A percentile compares a stretch with the other conserved stretches of the same genome.
Conservation (phyloP, 352 stramenopile species). For the Phytophthora brassicae region DNA sequence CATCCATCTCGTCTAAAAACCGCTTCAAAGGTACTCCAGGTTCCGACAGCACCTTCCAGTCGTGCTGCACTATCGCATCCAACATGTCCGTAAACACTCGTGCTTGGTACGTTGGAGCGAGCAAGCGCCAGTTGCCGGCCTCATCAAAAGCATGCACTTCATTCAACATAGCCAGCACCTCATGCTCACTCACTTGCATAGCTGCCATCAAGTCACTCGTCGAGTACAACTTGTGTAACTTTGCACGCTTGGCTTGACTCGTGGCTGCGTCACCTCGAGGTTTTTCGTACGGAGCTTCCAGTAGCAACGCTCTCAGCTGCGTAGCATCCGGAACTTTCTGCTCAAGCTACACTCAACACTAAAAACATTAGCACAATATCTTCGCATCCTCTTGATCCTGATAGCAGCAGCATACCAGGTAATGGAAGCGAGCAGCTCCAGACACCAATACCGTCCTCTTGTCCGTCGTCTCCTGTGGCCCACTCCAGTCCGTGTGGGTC, state of each 20-base stretch:
- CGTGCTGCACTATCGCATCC: slow-evolving; percentile 70
- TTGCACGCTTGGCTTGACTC: slow-evolving; percentile 43
- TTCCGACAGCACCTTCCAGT: slow-evolving; percentile 54
- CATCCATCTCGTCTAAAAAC: slow-evolving; percentile 39
- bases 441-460: slow-evolving; percentile 47
- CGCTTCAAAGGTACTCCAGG: slow-evolving; percentile 46
- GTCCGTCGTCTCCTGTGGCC: slow-evolving; percentile 19
- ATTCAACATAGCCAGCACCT: slow-evolving; percentile 60
- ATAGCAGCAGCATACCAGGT: slow-evolving; percentile 38
- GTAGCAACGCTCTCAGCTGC: slow-evolving; percentile 59
- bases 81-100: slow-evolving; percentile 74
- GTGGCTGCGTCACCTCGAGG: slow-evolving; percentile 3
- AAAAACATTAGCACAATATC: neutral
- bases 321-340: slow-evolving; percentile 57
- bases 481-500: slow-evolving; percentile 53
- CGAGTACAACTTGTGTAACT: slow-evolving; percentile 58
- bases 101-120: slow-evolving; percentile 56
- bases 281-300: slow-evolving; percentile 66
- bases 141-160: slow-evolving; percentile 75
- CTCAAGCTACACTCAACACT: slow-evolving; percentile 46
- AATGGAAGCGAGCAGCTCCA: slow-evolving; percentile 66
- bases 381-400: neutral
- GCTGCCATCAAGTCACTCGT: slow-evolving; percentile 59
- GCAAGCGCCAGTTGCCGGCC: slow-evolving; percentile 62
- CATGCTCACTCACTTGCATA: slow-evolving; percentile 66